Evolutionary conservation across 352 stramenopile genomes (phyloP).

Genomic region (Globisporangium echinulatum): DNA sequence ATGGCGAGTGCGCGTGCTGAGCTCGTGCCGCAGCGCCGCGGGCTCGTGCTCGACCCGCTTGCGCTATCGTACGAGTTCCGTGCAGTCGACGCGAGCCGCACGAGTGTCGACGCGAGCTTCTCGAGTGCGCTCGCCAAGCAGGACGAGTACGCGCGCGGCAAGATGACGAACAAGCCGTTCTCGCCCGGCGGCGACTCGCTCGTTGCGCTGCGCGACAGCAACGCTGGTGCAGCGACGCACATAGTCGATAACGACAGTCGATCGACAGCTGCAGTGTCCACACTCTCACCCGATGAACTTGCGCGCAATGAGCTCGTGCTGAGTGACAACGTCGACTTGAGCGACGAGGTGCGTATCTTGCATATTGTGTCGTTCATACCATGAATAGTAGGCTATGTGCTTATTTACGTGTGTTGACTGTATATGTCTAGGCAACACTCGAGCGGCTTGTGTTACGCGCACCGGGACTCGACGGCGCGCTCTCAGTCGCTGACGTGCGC

Average conservation of each 20-base stretch:
- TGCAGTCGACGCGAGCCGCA: conserved; percentile 21
- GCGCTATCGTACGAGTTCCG: conserved; percentile 62
- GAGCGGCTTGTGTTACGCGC: conserved; percentile 42
- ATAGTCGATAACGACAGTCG: too few relatives aligned
- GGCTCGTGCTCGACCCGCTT: conserved; percentile 48
- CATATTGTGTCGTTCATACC: too few relatives aligned
- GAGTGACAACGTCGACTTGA: conserved; percentile 6
- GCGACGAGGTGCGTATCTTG: conserved; percentile 18
- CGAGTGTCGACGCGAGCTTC: conserved; percentile 40
- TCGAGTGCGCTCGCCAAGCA: conserved; percentile 63
- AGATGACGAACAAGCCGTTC: conserved; percentile 76
- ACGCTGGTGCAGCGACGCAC: background rate
- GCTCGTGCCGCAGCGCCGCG: conserved; percentile 39
- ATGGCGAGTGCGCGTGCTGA: conserved; percentile 46
- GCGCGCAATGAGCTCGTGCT: conserved; percentile 35
- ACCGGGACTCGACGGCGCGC: conserved; percentile 42
- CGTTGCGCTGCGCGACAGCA: conserved; percentile 15
- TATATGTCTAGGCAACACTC: conserved; percentile 16
- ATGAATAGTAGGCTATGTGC: too few relatives aligned
- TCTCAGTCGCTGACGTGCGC: conserved; percentile 41
- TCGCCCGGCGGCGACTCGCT: conserved; percentile 58
- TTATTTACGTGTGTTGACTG: background rate
- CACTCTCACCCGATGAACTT: conserved; percentile 23
- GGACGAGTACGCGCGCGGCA: conserved; percentile 74
- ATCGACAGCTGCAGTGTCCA: conserved; percentile 6